Evolutionary conservation across 371 early-diverging fungal genomes (phyloP).

Genomic region (Mucor lusitanicus): DNA sequence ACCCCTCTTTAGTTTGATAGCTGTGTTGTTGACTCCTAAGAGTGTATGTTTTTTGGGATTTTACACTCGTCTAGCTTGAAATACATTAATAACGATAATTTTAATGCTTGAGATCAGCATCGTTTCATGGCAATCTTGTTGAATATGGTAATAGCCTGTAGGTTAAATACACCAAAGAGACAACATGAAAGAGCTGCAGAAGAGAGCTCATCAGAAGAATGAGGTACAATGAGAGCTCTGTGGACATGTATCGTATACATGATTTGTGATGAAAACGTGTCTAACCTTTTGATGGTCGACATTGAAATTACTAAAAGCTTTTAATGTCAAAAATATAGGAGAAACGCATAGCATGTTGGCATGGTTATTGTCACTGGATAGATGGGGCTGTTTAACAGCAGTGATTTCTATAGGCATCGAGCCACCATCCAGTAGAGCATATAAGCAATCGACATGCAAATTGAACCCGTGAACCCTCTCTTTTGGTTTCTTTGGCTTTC

Average conservation of each 20-base stretch:
- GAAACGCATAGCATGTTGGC: background rate
- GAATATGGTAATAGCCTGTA: background rate
- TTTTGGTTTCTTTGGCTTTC: background rate
- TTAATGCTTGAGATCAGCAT: background rate
- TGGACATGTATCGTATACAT: background rate
- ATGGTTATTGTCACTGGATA: background rate
- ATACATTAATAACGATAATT: conserved; percentile 6
- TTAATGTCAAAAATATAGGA: conserved; percentile 2
- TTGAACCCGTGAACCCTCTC: conserved; percentile 5
- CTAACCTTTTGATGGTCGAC: conserved; percentile 3
- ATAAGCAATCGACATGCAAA: background rate
- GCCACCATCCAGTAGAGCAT: background rate
- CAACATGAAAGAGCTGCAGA: background rate
- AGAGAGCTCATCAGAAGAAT: background rate
- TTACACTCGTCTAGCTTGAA: conserved; percentile 16
- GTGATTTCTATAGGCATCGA: background rate
- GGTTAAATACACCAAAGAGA: background rate
- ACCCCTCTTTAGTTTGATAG: background rate
- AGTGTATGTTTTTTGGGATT: background rate
- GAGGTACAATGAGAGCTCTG: background rate
- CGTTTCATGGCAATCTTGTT: background rate
- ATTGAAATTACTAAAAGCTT: conserved; percentile 1
- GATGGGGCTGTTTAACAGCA: background rate
- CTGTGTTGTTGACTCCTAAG: background rate
- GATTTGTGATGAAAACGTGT: background rate